Conservation (phyloP, 352 stramenopile genomes). For the Blastocystis hominis region DNA sequence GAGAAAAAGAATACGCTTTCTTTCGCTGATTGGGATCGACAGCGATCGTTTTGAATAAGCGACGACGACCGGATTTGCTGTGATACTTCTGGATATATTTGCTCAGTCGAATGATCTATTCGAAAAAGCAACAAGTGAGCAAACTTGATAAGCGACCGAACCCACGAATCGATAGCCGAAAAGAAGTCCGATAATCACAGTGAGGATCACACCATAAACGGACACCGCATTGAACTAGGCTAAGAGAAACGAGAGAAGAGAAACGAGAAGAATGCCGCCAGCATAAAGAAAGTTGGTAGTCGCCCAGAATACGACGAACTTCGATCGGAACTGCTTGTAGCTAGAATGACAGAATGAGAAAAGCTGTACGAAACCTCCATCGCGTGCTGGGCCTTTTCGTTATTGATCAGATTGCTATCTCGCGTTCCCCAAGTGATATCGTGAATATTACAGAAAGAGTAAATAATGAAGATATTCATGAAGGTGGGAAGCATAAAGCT, state of each 20-base stretch:
- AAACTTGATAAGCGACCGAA: slow-evolving; percentile 35
- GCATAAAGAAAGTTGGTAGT: slow-evolving; percentile 62
- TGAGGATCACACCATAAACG: slow-evolving; percentile 47
- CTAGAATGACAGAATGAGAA: background rate
- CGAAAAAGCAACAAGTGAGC: background rate
- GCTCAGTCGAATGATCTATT: background rate
- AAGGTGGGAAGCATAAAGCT: slow-evolving; percentile 61
- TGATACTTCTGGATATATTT: slow-evolving; percentile 55
- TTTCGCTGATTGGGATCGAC: slow-evolving; percentile 17
- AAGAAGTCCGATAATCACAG: slow-evolving; percentile 32
- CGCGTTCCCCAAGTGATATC: slow-evolving; percentile 62
- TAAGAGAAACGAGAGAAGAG: background rate
- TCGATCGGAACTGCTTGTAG: slow-evolving; percentile 60
- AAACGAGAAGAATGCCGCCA: slow-evolving; percentile 55
- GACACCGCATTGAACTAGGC: slow-evolving; percentile 46
- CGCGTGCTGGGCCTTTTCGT: slow-evolving; percentile 60
- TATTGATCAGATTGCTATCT: slow-evolving; percentile 60
- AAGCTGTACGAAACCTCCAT: slow-evolving; percentile 59
- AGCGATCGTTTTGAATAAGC: slow-evolving; percentile 47
- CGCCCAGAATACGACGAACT: slow-evolving; percentile 61
- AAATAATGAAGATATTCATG: slow-evolving; percentile 63
- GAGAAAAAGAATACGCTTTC: background rate
- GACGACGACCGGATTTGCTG: background rate
- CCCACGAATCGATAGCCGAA: slow-evolving; percentile 52
- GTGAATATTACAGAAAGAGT: slow-evolving; percentile 63